Evolutionary conservation across 2,329 filamentous ascomycete genomes (phyloP).

Genomic region (Monosporascus sp.): DNA sequence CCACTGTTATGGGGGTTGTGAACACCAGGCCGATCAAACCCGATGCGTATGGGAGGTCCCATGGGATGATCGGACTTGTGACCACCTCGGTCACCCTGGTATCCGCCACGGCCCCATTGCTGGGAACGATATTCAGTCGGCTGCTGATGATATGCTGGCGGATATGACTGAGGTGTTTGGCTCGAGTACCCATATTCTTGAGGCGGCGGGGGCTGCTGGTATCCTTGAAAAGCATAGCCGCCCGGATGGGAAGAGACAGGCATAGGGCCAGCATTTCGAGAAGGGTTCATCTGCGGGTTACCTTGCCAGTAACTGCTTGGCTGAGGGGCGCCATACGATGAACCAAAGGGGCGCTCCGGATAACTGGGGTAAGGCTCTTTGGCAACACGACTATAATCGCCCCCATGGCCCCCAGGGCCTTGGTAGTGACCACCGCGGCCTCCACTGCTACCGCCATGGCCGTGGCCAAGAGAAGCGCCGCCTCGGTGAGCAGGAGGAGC

Average conservation of each 20-base stretch:
- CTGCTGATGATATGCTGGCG: conserved; percentile 34
- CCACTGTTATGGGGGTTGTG: conserved; percentile 28
- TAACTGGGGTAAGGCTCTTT: conserved; percentile 1
- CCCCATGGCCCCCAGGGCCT: conserved; percentile 11
- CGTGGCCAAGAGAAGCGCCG: conserved; percentile 14
- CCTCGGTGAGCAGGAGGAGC: conserved; percentile 29
- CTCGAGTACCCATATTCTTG: conserved; percentile 37
- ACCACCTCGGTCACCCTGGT: conserved; percentile 38
- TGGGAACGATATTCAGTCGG: conserved; percentile 34
- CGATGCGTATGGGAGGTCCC: conserved; percentile 28
- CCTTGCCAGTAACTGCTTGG: conserved; percentile 29
- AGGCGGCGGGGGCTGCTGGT: conserved; percentile 28
- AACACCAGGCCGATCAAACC: conserved; percentile 21
- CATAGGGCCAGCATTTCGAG: conserved; percentile 33
- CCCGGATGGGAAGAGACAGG: conserved; percentile 33
- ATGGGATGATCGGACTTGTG: conserved; percentile 27
- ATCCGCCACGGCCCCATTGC: conserved; percentile 43
- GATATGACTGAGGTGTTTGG: conserved; percentile 29
- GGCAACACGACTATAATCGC: conserved; percentile 19
- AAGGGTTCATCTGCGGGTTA: conserved; percentile 21
- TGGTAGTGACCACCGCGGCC: conserved; percentile 20
- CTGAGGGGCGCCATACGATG: conserved; percentile 21
- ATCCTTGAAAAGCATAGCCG: conserved; percentile 37
- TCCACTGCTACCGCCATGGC: conserved; percentile 15
- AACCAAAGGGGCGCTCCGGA: conserved; percentile 8